phyloP scores from a whole-genome alignment of 23 red algal genomes.

The Gracilaria domingensis region DNA sequence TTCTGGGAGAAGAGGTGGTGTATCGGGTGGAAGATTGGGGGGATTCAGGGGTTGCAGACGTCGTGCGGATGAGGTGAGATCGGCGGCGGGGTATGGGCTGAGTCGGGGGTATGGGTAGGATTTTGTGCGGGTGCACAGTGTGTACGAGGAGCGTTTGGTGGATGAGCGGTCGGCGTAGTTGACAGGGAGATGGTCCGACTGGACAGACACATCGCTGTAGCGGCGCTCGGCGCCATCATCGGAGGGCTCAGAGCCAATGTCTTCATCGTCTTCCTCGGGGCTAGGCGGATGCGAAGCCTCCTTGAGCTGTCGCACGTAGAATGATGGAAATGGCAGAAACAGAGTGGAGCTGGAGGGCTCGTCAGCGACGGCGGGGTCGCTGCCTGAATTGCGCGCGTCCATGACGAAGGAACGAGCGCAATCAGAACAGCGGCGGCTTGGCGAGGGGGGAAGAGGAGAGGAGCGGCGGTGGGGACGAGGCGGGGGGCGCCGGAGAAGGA shows the following conservation, averaged over 20 bases:
- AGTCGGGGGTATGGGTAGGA: background rate
- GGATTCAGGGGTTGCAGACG: background rate
- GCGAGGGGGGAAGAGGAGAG: background rate
- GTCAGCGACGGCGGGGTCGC: background rate
- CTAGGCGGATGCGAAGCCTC: background rate
- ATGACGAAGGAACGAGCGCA: background rate
- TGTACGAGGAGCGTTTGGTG: conserved; percentile 7
- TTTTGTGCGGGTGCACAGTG: conserved; percentile 17
- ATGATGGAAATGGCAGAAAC: conserved; percentile 44
- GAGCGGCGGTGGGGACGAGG: background rate
- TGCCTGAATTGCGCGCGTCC: background rate
- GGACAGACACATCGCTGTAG: conserved; percentile 48
- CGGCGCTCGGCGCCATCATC: conserved; percentile 39
- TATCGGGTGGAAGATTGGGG: background rate
- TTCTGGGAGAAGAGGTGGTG: background rate
- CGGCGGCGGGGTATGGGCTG: background rate
- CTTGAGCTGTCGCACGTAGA: conserved; percentile 21
- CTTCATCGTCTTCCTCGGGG: conserved; percentile 3
- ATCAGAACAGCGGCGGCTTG: background rate
- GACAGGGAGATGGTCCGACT: conserved; percentile 8
- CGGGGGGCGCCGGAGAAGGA: background rate
- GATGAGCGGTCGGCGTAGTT: conserved; percentile 1
- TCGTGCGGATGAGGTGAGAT: background rate
- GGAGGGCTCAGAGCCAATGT: conserved; percentile 43
- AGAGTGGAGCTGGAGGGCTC: conserved; percentile 45